Evolutionary conservation across 2,329 filamentous ascomycete species (phyloP), one percentile per base, ranked within the genome.

Genomic region (Sclerotinia borealis): DNA sequence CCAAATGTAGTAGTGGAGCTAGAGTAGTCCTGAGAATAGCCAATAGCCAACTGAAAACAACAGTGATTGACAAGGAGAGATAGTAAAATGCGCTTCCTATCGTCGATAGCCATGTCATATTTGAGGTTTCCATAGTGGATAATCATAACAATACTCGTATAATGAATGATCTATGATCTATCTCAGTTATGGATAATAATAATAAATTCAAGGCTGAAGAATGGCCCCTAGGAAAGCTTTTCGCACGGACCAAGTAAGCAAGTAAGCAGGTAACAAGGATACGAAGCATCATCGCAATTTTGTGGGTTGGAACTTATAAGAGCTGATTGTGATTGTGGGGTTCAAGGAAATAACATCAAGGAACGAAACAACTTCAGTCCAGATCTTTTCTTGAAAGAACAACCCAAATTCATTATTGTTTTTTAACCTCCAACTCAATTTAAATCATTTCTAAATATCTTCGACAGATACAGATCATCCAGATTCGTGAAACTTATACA

Each of bases 1-100:
- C 65, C n/a, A 73, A 48, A 49, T 72, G 66, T 31, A 71, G n/a
- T 19, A 71, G 47, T n/a, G 70, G 72, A 31, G 71, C 66, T 8
- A 73, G 63, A 39, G 66, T 61, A 48, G 67, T 59, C 2, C 70
- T 41, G 1, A 70, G 59, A 50, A 63, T 65, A 29, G 56, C 61
- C 7, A 69, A 45, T 2, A 69, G 50, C 50, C 61, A 65, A 15
- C 45, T 48, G 34, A 67, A 68, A 5, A 72, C 45, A 19, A 66
- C 60, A 39, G 39, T 65, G 29, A 73, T 55, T 2, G 71, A 71
- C 6, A 72, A 60, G 9, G 64, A 65, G 10, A 69, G 43, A 52
- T 71, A 70, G 49, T 68, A 70, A 27, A 70, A 62, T 27, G 67
- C 64, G 52, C 22, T 67, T 36, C 63, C 34, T 29, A 65, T 45